These are phyloP conservation scores for Trypanosoma caninum DNA, from an alignment of 208 protist species.

Conservation along the genomic window DNA sequence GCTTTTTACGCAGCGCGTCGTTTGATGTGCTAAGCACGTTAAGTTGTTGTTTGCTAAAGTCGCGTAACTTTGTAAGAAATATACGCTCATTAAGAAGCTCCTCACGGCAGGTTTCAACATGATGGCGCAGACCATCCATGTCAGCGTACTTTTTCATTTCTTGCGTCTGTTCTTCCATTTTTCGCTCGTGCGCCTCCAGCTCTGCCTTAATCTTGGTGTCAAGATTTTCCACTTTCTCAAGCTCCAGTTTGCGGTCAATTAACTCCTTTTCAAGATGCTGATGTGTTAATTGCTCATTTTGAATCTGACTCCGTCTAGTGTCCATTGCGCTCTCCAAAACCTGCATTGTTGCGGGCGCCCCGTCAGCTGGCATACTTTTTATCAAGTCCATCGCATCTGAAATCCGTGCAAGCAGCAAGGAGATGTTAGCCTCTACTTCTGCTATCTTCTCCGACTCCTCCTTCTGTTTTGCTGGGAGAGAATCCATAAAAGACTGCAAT, in stretches of 20 bases:
- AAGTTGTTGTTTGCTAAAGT: constrained; percentile 70
- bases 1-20: constrained; percentile 43
- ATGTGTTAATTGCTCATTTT: constrained; percentile 80
- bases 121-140: constrained; percentile 55
- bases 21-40: constrained; percentile 52
- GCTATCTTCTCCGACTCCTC: constrained; percentile 63
- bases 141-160: constrained; percentile 82
- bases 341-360: constrained; percentile 48
- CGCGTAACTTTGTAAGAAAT: constrained; percentile 62
- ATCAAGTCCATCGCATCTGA: constrained; percentile 72
- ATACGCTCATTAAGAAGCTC: constrained; percentile 46
- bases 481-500: constrained; percentile 86
- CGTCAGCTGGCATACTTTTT: constrained; percentile 75
- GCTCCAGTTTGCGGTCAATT: constrained; percentile 81
- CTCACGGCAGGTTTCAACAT: constrained; percentile 60
- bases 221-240: constrained; percentile 85
- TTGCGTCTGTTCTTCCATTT: constrained; percentile 76
- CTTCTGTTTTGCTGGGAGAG: constrained; percentile 76
- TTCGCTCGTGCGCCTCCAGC: constrained; percentile 63
- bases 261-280: constrained; percentile 87
- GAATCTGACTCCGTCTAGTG: constrained; percentile 68
- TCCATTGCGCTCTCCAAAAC: constrained; percentile 81
- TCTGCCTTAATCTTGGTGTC: constrained; percentile 90
- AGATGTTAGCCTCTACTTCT: constrained; percentile 54
- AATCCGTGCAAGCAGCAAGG: constrained; percentile 70